Evolutionary conservation across 441 rosid species (phyloP).

Genomic region (Mallotus repandus): DNA sequence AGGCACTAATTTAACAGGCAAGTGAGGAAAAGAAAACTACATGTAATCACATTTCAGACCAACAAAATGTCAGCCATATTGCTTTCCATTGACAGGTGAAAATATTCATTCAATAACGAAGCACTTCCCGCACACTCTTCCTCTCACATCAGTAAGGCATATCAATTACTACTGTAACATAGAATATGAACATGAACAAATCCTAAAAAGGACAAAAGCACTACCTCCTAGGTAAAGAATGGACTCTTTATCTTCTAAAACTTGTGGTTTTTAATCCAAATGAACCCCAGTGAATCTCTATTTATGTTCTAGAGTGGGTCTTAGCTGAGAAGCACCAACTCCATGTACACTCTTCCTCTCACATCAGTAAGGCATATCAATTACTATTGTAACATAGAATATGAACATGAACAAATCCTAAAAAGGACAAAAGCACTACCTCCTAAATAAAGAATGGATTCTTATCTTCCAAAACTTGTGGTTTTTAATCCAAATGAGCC

Average conservation of each 20-base stretch:
- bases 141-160: not conserved
- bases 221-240: not conserved
- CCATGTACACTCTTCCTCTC: not conserved
- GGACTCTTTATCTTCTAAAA: not conserved
- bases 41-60: conserved; percentile 1
- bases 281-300: not conserved
- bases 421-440: not conserved
- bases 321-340: not conserved
- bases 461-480: not conserved
- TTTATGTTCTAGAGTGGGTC: not conserved
- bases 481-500: not conserved
- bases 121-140: too few relatives aligned
- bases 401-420: not conserved
- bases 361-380: not conserved
- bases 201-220: not conserved
- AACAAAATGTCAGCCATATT: not conserved
- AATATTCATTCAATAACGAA: not conserved
- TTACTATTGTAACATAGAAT: not conserved
- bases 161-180: not conserved
- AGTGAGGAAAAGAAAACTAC: not conserved
- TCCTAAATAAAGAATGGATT: not conserved
- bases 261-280: not conserved
- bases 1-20: not conserved
- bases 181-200: not conserved
- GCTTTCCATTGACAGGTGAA: not conserved